Evolutionary conservation across 1,284 basidiomycete genomes (phyloP).

Genomic region (Phellinidium pouzarii): DNA sequence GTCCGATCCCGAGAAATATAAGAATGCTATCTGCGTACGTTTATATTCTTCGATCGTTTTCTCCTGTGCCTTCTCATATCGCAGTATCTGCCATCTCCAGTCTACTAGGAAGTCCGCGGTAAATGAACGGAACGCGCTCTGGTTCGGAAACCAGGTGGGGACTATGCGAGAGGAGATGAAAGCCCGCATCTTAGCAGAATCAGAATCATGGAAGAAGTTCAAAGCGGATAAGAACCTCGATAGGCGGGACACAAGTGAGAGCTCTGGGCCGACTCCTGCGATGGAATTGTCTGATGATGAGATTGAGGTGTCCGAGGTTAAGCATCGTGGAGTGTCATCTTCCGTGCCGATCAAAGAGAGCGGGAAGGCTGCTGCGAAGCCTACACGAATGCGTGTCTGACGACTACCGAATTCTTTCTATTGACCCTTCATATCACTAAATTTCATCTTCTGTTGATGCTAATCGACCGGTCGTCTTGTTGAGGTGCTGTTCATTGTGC

Average conservation of each 20-base stretch:
- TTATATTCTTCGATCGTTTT: not conserved
- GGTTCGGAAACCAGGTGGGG: constrained; percentile 38
- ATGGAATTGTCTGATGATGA: not conserved
- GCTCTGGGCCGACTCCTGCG: not conserved
- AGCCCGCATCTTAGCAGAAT: constrained; percentile 31
- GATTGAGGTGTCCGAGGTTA: not conserved
- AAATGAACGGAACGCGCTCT: constrained; percentile 26
- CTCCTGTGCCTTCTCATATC: not conserved
- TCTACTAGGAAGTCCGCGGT: constrained; percentile 26
- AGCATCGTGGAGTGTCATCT: not conserved
- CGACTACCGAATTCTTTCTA: not conserved
- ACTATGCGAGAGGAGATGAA: constrained; percentile 32
- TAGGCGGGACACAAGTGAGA: constrained; percentile 23
- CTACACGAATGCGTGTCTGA: not conserved
- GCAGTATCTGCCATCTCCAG: constrained; percentile 21
- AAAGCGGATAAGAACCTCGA: constrained; percentile 28
- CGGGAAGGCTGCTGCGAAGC: not conserved
- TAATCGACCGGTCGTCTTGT: not conserved
- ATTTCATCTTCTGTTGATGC: not conserved
- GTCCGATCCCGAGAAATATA: constrained; percentile 37
- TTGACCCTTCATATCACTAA: not conserved
- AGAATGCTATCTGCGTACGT: constrained; percentile 12
- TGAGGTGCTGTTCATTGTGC: no score
- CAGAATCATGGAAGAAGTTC: constrained; percentile 37
- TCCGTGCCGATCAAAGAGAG: not conserved